Evolutionary conservation across 805 yeast species (phyloP).

Genomic region (Cephaloascus albidus): DNA sequence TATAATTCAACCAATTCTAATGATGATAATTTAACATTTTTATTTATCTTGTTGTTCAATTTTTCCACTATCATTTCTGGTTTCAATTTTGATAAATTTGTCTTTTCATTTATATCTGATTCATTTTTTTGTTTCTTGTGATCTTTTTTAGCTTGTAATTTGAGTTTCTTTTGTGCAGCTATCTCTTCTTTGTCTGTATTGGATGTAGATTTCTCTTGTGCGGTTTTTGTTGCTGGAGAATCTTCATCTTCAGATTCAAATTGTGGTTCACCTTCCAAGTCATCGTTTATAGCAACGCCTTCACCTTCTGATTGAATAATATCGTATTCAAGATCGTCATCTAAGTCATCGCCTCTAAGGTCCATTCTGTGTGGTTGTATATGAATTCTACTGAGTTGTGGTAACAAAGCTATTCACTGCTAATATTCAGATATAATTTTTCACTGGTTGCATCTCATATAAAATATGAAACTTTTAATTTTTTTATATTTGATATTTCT

Average conservation of each 20-base stretch:
- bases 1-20: constrained; percentile 65
- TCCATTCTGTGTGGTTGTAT: background rate
- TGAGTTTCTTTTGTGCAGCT: background rate
- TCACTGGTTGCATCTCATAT: no score
- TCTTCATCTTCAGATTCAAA: background rate
- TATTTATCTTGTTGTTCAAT: constrained; percentile 51
- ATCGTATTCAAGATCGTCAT: background rate
- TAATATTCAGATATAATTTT: no score
- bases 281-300: background rate
- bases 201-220: background rate
- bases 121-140: constrained; percentile 65
- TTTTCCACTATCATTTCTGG: constrained; percentile 60
- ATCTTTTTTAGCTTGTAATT: constrained; percentile 13
- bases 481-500: no score
- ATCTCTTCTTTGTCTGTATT: background rate
- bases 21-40: constrained; percentile 60
- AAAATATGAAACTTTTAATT: no score
- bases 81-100: constrained; percentile 39
- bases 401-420: no score
- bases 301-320: background rate
- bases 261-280: background rate
- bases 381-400: no score
- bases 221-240: background rate
- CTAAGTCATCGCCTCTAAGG: background rate
- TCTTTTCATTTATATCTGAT: constrained; percentile 51